phyloP scores from a whole-genome alignment of 352 stramenopile genomes.

The Peronospora destructor region DNA sequence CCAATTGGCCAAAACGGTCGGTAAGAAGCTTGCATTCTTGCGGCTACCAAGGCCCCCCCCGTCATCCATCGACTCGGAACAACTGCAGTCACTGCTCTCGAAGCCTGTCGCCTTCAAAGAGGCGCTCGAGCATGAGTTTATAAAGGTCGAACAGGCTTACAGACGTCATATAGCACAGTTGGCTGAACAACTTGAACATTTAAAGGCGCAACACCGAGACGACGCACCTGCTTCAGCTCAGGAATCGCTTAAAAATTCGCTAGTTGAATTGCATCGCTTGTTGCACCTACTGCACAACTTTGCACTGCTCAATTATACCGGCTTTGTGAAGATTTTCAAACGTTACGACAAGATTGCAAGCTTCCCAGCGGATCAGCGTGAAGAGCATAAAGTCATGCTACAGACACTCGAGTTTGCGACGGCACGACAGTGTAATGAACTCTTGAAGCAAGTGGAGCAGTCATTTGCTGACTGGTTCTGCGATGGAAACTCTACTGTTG shows the following conservation, averaged over 20 bases:
- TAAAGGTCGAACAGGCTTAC: conserved; percentile 92
- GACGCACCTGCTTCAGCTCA: conserved; percentile 49
- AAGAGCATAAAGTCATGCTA: conserved; percentile 43
- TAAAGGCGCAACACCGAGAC: conserved; percentile 64
- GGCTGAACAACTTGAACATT: conserved; percentile 70
- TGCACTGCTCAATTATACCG: conserved; percentile 96
- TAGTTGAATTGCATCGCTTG: conserved; percentile 91
- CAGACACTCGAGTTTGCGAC: conserved; percentile 58
- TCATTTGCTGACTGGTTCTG: conserved; percentile 74
- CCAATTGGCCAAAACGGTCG: conserved; percentile 13
- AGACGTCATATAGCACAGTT: conserved; percentile 75
- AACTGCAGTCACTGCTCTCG: conserved; percentile 30
- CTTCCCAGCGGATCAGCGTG: conserved; percentile 27
- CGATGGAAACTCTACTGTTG: conserved; percentile 61
- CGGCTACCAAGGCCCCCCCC: conserved; percentile 14
- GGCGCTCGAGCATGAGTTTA: conserved; percentile 68
- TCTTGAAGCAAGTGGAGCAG: conserved; percentile 53
- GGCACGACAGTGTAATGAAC: conserved; percentile 37
- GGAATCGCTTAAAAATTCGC: conserved; percentile 90
- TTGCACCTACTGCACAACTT: conserved; percentile 95
- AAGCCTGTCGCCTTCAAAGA: conserved; percentile 66
- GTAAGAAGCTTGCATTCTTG: conserved; percentile 27
- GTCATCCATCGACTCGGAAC: conserved; percentile 17
- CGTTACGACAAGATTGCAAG: conserved; percentile 84
- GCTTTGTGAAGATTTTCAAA: conserved; percentile 97